phyloP scores from a whole-genome alignment of 306 rosid species.

The peach (Prunus persica) region DNA sequence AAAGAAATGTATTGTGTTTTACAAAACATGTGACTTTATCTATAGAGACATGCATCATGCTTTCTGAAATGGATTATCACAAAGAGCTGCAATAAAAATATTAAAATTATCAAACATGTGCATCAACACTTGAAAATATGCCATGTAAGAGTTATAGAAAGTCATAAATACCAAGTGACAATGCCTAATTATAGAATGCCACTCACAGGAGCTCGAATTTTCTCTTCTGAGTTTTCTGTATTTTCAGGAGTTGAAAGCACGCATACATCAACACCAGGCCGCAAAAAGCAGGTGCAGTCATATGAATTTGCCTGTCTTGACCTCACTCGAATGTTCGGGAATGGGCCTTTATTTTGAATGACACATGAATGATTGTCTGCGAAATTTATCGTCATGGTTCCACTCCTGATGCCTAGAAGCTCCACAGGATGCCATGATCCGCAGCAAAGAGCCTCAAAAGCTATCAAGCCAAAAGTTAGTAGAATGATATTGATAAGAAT shows the following conservation, averaged over 20 bases:
- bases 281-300: conserved; percentile 69
- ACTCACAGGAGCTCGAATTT: conserved; percentile 49
- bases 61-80: not conserved
- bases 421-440: conserved; percentile 82
- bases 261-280: conserved; percentile 79
- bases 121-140: not conserved
- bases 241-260: conserved; percentile 42
- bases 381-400: conserved; percentile 55
- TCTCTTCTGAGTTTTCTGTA: conserved; percentile 22
- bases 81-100: not conserved
- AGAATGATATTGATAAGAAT: not conserved
- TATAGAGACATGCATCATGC: not conserved
- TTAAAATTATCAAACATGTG: not conserved
- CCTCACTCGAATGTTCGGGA: conserved; percentile 52
- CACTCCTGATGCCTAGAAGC: conserved; percentile 48
- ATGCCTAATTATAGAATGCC: conserved; percentile 14
- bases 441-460: conserved; percentile 64
- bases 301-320: conserved; percentile 67
- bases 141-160: not conserved
- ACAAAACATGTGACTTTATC: not conserved
- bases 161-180: conserved; percentile 9
- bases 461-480: conserved; percentile 35
- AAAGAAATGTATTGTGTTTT: not conserved
- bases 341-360: conserved; percentile 58
- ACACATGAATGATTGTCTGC: conserved; percentile 29